Base-by-base conservation (phyloP, 495 filamentous ascomycete genomes). In the Pyronema omphalodes region DNA sequence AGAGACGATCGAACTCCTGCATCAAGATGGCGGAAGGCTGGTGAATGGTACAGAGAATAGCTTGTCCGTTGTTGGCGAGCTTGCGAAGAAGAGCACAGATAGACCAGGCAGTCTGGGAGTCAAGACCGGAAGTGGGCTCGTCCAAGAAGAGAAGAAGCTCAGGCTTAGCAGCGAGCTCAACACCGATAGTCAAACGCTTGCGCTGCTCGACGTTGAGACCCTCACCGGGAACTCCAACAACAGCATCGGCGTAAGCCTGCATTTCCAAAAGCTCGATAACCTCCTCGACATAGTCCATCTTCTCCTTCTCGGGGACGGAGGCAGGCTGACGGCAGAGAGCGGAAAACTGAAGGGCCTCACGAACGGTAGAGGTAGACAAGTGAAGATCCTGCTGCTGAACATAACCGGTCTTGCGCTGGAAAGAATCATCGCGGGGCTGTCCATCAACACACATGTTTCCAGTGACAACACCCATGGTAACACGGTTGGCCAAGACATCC, bases 181-280 rank as follows among this genome's bases (percentile, higher is more conserved):
- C 86, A 61, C 86, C 88, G 59, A 95, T 93, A 7, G 88, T 94
- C 14, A 93, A 67, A 12, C 85, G 75, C 66, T 94, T 95, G 1
- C 87, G 73, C 65, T 93, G 88, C 62, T 95, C 89, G 37, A 94
- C 87, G 61, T 94, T 94, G 52, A 98, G 72, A 60, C 88, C 88
- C 67, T 91, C 84, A 19, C 85, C 86, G 3, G 84, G 82, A 29
- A 89, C 78, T 65, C 88, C 88, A 48, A 94, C 84, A 45, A 94
- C 73, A 15, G 88, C 86, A 55, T 94, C 85, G 11, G 86, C 83
- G 55, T 86, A 89, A 49, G 84, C 79, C 62, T 84, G 73, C 88
- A 95, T 93, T 12, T 86, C 82, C 33, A 95, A 71, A 51, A 93
- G 76, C 67, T 82, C 83, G 61, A 95, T 93, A 49, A 95, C 84